These are phyloP conservation scores for Sporothrix inflata DNA, from an alignment of 2,329 filamentous ascomycete species.

Conservation along the genomic window DNA sequence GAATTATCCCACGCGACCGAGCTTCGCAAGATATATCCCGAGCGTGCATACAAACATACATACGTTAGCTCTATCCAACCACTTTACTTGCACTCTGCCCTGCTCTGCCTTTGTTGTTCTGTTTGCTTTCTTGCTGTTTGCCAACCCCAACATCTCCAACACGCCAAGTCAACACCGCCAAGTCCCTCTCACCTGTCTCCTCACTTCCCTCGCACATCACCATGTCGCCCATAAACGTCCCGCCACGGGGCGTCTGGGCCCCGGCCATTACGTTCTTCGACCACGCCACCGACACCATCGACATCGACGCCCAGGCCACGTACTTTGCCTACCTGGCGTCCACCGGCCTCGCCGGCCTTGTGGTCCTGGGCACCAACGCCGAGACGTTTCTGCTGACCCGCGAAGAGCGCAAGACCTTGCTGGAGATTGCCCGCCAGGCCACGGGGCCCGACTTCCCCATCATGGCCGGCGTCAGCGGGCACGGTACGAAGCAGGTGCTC, in stretches of 20 bases:
- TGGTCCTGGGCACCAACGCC: constrained; percentile 43
- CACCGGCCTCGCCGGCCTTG: constrained; percentile 39
- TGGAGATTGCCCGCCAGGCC: constrained; percentile 57
- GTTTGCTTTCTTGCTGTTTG: no score
- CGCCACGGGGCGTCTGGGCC: constrained; percentile 40
- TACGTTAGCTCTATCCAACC: background rate
- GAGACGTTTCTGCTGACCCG: constrained; percentile 43
- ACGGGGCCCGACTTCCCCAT: constrained; percentile 58
- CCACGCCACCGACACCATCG: constrained; percentile 38
- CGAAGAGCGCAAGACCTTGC: constrained; percentile 47
- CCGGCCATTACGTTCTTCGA: constrained; percentile 43
- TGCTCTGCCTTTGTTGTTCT: no score
- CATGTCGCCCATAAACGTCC: constrained; percentile 29
- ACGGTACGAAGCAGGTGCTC: constrained; percentile 66
- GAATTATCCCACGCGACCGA: background rate
- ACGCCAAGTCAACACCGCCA: background rate
- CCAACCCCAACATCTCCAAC: background rate
- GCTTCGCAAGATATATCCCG: background rate
- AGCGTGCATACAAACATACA: background rate
- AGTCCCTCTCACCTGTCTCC: background rate
- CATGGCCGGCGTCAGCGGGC: constrained; percentile 66
- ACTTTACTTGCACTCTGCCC: no score
- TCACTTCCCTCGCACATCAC: background rate
- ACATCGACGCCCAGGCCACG: constrained; percentile 37
- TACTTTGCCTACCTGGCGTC: constrained; percentile 41